Conservation (phyloP, 768 basidiomycete species). For the Rhizopogon salebrosus region DNA sequence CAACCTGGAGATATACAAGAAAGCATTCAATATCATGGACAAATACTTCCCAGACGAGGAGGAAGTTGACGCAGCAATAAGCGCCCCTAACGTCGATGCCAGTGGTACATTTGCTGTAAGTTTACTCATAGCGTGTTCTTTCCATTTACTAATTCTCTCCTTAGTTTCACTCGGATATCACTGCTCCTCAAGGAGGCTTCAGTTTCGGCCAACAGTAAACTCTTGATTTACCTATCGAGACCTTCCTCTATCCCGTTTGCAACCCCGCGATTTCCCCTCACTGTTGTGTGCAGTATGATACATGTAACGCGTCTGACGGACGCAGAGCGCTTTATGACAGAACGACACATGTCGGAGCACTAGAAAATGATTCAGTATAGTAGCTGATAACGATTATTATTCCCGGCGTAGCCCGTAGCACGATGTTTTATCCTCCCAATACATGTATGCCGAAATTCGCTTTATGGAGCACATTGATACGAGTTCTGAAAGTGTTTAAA, state of each 20-base stretch:
- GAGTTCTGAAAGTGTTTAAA: background rate
- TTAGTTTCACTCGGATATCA: conserved; percentile 81
- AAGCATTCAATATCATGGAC: conserved; percentile 97
- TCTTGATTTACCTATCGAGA: conserved; percentile 2
- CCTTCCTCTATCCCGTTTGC: conserved; percentile 8
- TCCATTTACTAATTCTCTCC: conserved; percentile 7
- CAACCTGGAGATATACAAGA: conserved; percentile 99
- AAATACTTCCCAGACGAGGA: conserved; percentile 99
- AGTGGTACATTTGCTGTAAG: conserved; percentile 72
- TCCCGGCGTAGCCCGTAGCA: background rate
- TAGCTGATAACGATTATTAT: conserved; percentile 12
- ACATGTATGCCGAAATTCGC: background rate
- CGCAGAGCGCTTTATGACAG: conserved; percentile 18
- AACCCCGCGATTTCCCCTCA: conserved; percentile 8
- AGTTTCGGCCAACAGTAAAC: conserved; percentile 72
- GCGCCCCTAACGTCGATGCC: conserved; percentile 69
- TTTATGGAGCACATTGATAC: background rate
- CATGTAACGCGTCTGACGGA: conserved; percentile 30
- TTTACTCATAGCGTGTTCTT: conserved; percentile 7
- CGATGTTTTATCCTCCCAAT: conserved; percentile 4
- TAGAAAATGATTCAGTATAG: conserved; percentile 16
- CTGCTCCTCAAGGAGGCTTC: conserved; percentile 93
- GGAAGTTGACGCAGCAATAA: conserved; percentile 80
- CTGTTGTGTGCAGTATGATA: conserved; percentile 8
- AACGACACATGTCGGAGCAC: conserved; percentile 14